Percentiles rank a stretch among this genome's conserved stretches.
Evolutionary conservation across 495 filamentous ascomycete genomes (phyloP).

Genomic region (Patellaria atrata): DNA sequence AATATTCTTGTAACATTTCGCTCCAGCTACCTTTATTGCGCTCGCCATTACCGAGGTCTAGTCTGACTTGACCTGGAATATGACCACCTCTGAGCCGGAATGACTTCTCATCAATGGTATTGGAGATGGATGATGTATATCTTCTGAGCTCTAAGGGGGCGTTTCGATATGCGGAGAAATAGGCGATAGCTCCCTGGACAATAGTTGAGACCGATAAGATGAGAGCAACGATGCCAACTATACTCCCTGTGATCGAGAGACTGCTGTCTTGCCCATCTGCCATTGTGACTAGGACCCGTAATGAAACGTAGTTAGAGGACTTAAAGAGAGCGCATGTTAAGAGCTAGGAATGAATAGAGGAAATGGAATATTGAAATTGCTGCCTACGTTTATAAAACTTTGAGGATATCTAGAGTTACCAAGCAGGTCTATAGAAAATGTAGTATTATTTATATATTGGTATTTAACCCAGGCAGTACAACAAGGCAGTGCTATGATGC

Average conservation of each 20-base stretch:
- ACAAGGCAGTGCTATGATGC: too few species aligned
- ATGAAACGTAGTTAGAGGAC: too few species aligned
- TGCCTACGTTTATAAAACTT: too few species aligned
- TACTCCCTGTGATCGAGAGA: slow-evolving; percentile 7
- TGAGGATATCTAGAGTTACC: too few species aligned
- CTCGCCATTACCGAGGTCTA: slow-evolving; percentile 6
- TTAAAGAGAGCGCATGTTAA: too few species aligned
- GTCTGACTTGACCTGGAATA: slow-evolving; percentile 4
- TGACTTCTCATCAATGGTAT: slow-evolving; percentile 12
- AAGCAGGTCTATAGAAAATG: too few species aligned
- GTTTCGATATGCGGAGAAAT: slow-evolving; percentile 8
- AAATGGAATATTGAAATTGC: too few species aligned
- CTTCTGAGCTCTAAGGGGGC: slow-evolving; percentile 6
- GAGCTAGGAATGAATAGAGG: too few species aligned
- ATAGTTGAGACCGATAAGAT: slow-evolving; percentile 7
- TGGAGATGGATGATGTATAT: slow-evolving; percentile 9
- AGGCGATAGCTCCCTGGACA: slow-evolving; percentile 5
- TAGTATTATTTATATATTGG: too few species aligned
- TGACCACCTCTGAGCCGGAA: slow-evolving; percentile 4
- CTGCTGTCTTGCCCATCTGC: slow-evolving; percentile 7
- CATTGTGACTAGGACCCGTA: too few species aligned
- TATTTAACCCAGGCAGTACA: too few species aligned
- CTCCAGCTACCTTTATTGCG: slow-evolving; percentile 6
- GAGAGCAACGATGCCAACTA: slow-evolving; percentile 11
- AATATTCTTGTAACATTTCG: slow-evolving; percentile 11